Evolutionary conservation across 257 asterid species (phyloP), one percentile per base, ranked within the genome.

Genomic region (Fraxinus anomala): DNA sequence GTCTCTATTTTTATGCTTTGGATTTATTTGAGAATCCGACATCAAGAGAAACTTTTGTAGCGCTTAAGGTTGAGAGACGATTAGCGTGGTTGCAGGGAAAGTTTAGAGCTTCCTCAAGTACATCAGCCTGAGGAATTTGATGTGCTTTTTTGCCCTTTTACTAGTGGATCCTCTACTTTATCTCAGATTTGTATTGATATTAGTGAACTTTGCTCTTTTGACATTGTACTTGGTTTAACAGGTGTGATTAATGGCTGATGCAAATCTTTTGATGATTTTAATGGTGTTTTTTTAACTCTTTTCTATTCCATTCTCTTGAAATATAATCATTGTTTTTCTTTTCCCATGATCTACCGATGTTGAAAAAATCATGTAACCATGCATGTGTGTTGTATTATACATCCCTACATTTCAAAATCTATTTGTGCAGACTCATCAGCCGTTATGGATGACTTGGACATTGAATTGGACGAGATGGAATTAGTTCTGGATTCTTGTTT

Each of bases 401-500:
- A 59, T 44, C 47, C 56, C 65, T 28, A 30, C 74, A 42, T 77
- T 83, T 80, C 73, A 75, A 66, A 72, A 80, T 81, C 78, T 74
- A 54, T 78, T 61, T 79, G 51, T 78, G 72, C 89, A 89, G 91
- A 82, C 75, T 81, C 79, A 71, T 73, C 76, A 80, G 80, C 73
- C 61, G 31, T 80, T 73, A 90, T 92, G 97, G 96, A 89, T 56
- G 97, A 90, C 85, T 66, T 88, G 24, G 97, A 91, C 87, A 74
- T 88, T 19, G 96, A 92, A 84, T 89, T 92, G 85, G 97, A 90
- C 33, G 89, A 88, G 88, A 82, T 92, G 94, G 97, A 90, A 74
- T 82, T 94, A 86, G 94, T 88, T 89, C 96, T 54, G 91, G 92
- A n/a, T 94, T 91, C 80, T 78, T 94, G 92, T 59, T 80, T 28